Conservation (phyloP, 2,329 filamentous ascomycete species). For the Onygenales sp. region DNA sequence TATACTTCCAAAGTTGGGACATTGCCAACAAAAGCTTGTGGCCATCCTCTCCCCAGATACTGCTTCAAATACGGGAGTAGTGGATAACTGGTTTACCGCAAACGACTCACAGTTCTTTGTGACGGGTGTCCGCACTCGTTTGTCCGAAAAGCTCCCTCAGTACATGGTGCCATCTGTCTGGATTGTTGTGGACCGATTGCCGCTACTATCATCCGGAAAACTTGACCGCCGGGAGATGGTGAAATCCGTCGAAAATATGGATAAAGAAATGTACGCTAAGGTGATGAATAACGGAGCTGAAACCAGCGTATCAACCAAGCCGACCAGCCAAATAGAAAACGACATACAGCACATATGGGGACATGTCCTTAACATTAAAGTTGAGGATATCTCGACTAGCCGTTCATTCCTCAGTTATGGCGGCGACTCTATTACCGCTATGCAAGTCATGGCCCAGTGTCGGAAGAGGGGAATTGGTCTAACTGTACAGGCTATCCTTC, state of each 20-base stretch:
- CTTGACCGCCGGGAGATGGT: constrained; percentile 28
- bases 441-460: constrained; percentile 40
- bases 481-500: constrained; percentile 40
- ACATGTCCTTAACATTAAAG: constrained; percentile 30
- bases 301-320: constrained; percentile 1
- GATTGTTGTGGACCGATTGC: constrained; percentile 36
- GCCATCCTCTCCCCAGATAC: constrained; percentile 16
- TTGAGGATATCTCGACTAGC: constrained; percentile 21
- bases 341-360: constrained; percentile 26
- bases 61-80: constrained; percentile 6
- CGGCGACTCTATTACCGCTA: constrained; percentile 42
- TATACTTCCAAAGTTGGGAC: constrained; percentile 26
- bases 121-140: constrained; percentile 19
- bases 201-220: constrained; percentile 38
- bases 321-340: constrained; percentile 19
- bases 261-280: constrained; percentile 18
- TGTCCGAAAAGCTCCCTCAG: constrained; percentile 20
- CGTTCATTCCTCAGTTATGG: constrained; percentile 37
- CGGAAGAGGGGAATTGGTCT: constrained; percentile 37
- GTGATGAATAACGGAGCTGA: background rate
- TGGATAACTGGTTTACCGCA: constrained; percentile 17
- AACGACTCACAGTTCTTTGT: constrained; percentile 12
- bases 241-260: constrained; percentile 14
- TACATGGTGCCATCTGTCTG: constrained; percentile 41
- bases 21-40: constrained; percentile 22